Evolutionary conservation across 2,329 filamentous ascomycete species (phyloP), one percentile per base, ranked within the genome.

Genomic region (Fusarium praegraminearum): DNA sequence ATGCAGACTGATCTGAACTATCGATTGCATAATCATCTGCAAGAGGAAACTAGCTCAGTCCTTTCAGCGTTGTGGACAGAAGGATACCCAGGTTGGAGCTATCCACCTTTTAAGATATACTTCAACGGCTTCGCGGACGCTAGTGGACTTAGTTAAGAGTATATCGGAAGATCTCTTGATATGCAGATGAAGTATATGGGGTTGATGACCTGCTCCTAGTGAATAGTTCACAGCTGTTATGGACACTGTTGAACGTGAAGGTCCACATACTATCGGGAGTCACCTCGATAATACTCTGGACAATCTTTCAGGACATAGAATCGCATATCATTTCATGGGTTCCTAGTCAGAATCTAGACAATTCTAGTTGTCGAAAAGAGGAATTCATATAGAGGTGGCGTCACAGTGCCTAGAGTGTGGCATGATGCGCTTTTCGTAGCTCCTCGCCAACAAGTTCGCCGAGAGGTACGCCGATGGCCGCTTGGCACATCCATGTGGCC

Each of bases 381-480:
- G 33, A n/a, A 28, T 33, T 24, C 24, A 18, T 36, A 20, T 36
- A 38, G 18, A 44, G 36, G 59, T 64, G 51, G 59, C 61, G 28
- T 46, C 45, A n/a, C 38, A 45, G 40, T 64, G 59, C 36, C 40
- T 50, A 22, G 44, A 57, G 40, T 58, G 61, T 46, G 33, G 32
- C 38, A 64, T 64, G 12, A 38, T 57, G 33, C 30, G 44, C 18
- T 28, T 35, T 57, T 64, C 22, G 32, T 12, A 38, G 18, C 11
- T 44, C 30, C 28, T 60, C 30, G 20, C 30, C 57, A 33, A 24
- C 33, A n/a, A 52, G 65, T 69, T 69, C 55, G 61, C 65, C 55
- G 65, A 69, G 28, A 38, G 18, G 33, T 69, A 67, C 61, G 56
- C 61, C 65, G 65, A 54, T 26, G 51, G 66, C 26, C 28, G 52